Conservation (phyloP, 805 yeast species). For the Ascoidea rubescens region DNA sequence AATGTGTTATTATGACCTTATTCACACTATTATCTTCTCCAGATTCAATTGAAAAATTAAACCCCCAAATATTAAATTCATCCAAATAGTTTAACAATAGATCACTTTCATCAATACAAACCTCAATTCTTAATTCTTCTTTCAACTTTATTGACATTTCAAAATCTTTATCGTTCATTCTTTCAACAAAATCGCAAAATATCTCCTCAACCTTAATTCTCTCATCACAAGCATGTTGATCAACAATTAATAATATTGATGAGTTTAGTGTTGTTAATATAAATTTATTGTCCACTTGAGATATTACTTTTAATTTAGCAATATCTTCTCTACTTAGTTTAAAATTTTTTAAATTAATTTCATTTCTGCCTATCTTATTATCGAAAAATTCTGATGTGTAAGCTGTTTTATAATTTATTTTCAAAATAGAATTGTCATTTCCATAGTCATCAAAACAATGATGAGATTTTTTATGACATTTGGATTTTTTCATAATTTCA, state of each 20-base stretch:
- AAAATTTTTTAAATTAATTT: conserved; percentile 3
- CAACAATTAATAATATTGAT: conserved; percentile 30
- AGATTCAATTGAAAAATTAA: conserved; percentile 13
- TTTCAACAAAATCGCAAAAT: conserved; percentile 22
- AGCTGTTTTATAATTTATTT: conserved; percentile 2
- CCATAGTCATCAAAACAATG: no score
- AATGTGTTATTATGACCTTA: conserved; percentile 20
- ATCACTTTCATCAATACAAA: conserved; percentile 20
- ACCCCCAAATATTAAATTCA: conserved; percentile 31
- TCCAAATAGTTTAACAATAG: conserved; percentile 17
- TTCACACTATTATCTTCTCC: not conserved
- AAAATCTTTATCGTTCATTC: conserved; percentile 14
- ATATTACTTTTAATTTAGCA: conserved; percentile 21
- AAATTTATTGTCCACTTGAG: conserved; percentile 54
- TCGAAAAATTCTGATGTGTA: not conserved
- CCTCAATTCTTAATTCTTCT: conserved; percentile 6
- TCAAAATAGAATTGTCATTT: not conserved
- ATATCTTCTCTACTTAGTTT: conserved; percentile 15
- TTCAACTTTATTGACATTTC: not conserved
- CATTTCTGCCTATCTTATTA: conserved; percentile 1
- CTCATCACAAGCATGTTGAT: conserved; percentile 84
- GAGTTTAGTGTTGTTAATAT: conserved; percentile 27
- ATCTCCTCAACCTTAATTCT: conserved; percentile 45
- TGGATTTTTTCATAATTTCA: no score
- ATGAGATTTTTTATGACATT: no score